Base-by-base conservation (phyloP, 2,329 filamentous ascomycete genomes). In the Exophiala phaeomuriformis region DNA sequence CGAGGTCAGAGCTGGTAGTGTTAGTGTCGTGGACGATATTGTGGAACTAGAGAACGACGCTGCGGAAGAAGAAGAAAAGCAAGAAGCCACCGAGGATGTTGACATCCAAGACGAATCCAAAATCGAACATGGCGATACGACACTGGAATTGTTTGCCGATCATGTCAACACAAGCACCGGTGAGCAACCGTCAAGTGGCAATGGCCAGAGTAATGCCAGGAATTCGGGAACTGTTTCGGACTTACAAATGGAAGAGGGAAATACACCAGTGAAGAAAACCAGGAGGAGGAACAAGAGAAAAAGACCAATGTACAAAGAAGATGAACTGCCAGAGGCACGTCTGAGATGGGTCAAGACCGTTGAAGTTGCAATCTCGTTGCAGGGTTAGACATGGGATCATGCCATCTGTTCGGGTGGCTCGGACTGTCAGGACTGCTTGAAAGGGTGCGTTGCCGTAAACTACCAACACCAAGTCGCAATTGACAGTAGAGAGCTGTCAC, bases 21-120 rank as follows among this genome's bases (percentile, higher is more conserved):
- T 81, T 44, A 67, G 74, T 51, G 78, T 79, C 42, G 74, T 84
- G 51, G 81, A 84, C 70, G 81, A 84, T 71, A 73, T 84, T 50
- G 72, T 76, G 31, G 69, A 71, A 49, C 66, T 70, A 44, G 62
- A 61, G n/a, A 58, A 54, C 12, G 39, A 61, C n/a, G 61, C 61
- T 33, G 60, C 64, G 31, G 49, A 57, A 19, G 60, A 60, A 32
- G 29, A 56, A 52, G 33, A 59, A 46, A 49, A 43, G 28, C 47
- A 50, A 12, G 53, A 55, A 19, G 19, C 19, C 19, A 19, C 19
- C 19, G 19, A 19, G 19, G 19, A 19, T 19, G 19, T 19, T 19
- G 19, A 19, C n/a, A 51, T 51, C 27, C 39, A 51, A 49, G 47
- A 52, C 10, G 42, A 41, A 28, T 47, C 52, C 7, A 56, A 32